A percentile compares a stretch with the other conserved stretches of the same genome.
phyloP scores from a whole-genome alignment of 2,329 filamentous ascomycete genomes.

The Aspergillus intermedius region DNA sequence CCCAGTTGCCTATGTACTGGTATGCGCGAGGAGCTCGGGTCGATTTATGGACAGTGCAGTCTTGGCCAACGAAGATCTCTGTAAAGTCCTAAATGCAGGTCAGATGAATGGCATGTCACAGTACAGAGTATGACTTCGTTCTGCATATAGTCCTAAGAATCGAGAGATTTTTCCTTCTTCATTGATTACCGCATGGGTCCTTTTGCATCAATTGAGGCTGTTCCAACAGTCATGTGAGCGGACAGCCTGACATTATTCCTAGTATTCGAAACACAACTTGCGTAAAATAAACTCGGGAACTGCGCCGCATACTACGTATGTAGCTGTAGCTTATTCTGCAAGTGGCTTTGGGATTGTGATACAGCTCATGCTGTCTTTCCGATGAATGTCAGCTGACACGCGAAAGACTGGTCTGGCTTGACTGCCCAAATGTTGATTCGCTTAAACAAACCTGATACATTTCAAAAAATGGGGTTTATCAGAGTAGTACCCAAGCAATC shows the following conservation, averaged over 20 bases:
- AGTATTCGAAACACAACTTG: not conserved
- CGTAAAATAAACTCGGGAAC: not conserved
- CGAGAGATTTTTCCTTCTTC: no score
- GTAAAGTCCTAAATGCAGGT: no score
- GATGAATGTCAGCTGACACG: not conserved
- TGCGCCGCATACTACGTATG: not conserved
- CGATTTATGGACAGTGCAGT: not conserved
- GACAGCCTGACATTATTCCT: not conserved
- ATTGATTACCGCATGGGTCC: no score
- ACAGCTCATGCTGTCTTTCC: not conserved
- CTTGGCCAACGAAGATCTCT: not conserved
- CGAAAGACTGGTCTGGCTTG: not conserved
- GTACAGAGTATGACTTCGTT: no score
- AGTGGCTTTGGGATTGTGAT: not conserved
- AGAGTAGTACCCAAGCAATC: no score
- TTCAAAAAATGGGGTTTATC: no score
- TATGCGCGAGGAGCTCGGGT: not conserved
- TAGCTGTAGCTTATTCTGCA: not conserved
- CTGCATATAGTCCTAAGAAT: no score
- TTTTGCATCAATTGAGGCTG: not conserved
- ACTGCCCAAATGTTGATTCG: not conserved
- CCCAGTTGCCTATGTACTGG: not conserved
- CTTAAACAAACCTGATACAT: no score
- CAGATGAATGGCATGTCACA: no score
- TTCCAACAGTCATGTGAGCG: not conserved